Conservation (phyloP, 2,329 filamentous ascomycete species). For the Colletotrichum nymphaeae region DNA sequence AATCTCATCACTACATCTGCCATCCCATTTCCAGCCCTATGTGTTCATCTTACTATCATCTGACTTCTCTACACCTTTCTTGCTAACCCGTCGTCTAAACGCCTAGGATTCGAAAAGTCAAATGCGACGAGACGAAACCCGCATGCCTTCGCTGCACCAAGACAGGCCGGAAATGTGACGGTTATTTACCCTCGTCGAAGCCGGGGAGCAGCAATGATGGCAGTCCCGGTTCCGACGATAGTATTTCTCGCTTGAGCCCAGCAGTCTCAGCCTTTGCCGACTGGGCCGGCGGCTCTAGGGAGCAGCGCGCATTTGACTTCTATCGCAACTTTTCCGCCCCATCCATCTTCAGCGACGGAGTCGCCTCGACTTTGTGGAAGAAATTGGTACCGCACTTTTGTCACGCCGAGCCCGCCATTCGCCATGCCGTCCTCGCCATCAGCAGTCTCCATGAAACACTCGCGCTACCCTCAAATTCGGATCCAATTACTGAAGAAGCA, state of each 20-base stretch:
- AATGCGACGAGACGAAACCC: slow-evolving; percentile 67
- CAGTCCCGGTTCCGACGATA: slow-evolving; percentile 31
- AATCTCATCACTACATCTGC: background rate
- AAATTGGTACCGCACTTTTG: slow-evolving; percentile 58
- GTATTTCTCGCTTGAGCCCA: slow-evolving; percentile 20
- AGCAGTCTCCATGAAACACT: slow-evolving; percentile 57
- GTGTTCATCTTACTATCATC: background rate
- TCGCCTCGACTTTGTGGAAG: slow-evolving; percentile 56
- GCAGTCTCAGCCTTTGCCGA: slow-evolving; percentile 11
- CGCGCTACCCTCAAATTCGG: slow-evolving; percentile 9
- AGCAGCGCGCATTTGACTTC: slow-evolving; percentile 45
- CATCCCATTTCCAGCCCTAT: background rate
- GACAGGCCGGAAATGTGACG: slow-evolving; percentile 68
- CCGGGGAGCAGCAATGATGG: slow-evolving; percentile 32
- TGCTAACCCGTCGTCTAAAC: background rate
- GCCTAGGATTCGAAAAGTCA: slow-evolving; percentile 63
- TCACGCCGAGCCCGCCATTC: slow-evolving; percentile 56
- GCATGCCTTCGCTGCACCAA: slow-evolving; percentile 63
- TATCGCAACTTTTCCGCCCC: slow-evolving; percentile 51
- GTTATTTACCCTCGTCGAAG: slow-evolving; percentile 53
- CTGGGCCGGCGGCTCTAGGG: slow-evolving; percentile 19
- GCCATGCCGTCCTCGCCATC: slow-evolving; percentile 61
- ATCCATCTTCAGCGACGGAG: slow-evolving; percentile 50
- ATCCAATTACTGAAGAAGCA: background rate
- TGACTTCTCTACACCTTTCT: background rate